These are phyloP conservation scores for Oropetium thomaeum DNA, from an alignment of 176 grass and related monocot species.

Conservation along the genomic window DNA sequence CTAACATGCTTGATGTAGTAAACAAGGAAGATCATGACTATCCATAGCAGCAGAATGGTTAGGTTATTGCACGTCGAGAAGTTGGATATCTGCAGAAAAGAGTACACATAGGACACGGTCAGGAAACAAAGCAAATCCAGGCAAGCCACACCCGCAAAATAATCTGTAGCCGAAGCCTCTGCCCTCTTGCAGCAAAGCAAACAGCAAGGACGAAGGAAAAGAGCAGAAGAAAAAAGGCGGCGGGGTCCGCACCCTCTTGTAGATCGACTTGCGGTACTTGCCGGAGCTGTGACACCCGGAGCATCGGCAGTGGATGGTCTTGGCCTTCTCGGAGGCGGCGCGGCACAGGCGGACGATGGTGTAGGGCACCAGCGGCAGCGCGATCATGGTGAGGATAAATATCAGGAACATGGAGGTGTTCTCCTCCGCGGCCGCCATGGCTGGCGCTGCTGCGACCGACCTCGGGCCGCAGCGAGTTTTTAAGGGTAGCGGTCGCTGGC, in stretches of 20 bases:
- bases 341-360: constrained; percentile 67
- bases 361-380: constrained; percentile 89
- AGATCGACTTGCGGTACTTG: constrained; percentile 96
- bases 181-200: not conserved
- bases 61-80: constrained; percentile 93
- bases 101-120: not conserved
- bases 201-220: not conserved
- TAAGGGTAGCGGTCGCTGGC: not conserved
- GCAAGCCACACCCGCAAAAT: not conserved
- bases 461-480: not conserved
- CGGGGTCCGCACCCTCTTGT: constrained; percentile 57
- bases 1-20: constrained; percentile 94
- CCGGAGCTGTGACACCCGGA: constrained; percentile 74
- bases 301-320: constrained; percentile 87
- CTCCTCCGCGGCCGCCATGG: constrained; percentile 88
- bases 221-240: not conserved
- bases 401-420: constrained; percentile 92
- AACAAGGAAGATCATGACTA: constrained; percentile 79
- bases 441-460: not conserved
- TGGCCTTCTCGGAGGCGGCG: constrained; percentile 70
- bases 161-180: not conserved
- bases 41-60: constrained; percentile 81
- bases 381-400: constrained; percentile 96
- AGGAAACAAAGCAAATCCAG: not conserved
- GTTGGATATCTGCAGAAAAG: constrained; percentile 80